Evolutionary conservation across 768 basidiomycete species (phyloP), one percentile per base, ranked within the genome.

Genomic region (Rhizopogon salebrosus): DNA sequence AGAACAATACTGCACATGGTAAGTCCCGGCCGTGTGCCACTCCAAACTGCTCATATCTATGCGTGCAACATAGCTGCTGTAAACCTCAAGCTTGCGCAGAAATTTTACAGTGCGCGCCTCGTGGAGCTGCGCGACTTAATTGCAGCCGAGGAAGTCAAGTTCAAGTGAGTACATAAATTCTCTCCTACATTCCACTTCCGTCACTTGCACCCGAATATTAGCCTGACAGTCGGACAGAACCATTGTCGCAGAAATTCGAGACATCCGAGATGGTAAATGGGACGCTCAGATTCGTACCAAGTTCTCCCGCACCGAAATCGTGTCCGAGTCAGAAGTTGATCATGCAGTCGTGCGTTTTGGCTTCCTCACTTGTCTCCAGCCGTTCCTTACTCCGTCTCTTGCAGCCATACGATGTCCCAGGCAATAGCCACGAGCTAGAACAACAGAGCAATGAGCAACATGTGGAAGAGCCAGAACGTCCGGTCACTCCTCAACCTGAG

Each of bases 121-220:
- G 63, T 77, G 16, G 89, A 95, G 59, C 72, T 97, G 3, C 80
- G 82, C 52, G 75, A 74, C n/a, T 75, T 85, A 40, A 91, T 97
- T 37, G 61, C 76, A 29, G 76, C 71, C 1, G 87, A 94, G 63
- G 94, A 95, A 70, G 65, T 70, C 26, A 82, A 79, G 53, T 97
- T 94, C 80, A 89, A 82, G 89, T 87, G 62, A 24, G 78, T 56
- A 38, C 6, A 2, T 22, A 13, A n/a, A 40, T 38, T 41, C 34
- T 16, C n/a, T n/a, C 31, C 16, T 42, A 20, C 14, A 26, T 48
- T 6, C 8, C n/a, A 22, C 26, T 34, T 20, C 23, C n/a, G 51
- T 24, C 41, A 31, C 43, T 16, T n/a, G 24, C 10, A 23, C 9
- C 10, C 18, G 31, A 34, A 34, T 34, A 34, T 34, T 11, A 34